Conservation (phyloP, 768 basidiomycete genomes). For the Psilocybe subaeruginosa region DNA sequence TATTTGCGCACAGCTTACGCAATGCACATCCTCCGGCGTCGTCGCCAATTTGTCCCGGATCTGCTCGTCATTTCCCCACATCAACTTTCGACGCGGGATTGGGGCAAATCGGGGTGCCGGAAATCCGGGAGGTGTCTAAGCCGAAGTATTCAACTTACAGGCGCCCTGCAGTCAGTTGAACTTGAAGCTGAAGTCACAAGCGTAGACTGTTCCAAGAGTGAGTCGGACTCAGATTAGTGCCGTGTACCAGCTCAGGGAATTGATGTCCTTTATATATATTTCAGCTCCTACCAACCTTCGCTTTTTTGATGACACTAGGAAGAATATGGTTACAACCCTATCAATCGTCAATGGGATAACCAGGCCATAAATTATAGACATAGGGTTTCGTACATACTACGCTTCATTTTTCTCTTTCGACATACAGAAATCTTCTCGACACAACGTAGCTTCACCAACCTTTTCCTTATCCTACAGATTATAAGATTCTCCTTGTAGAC, state of each 20-base stretch:
- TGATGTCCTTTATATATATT: too few species aligned
- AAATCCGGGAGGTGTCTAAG: not conserved
- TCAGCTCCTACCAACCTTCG: too few species aligned
- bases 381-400: too few species aligned
- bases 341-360: not conserved
- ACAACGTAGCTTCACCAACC: too few species aligned
- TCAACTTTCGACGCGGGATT: not conserved
- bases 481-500: not conserved
- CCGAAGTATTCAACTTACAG: not conserved
- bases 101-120: not conserved
- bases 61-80: not conserved
- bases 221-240: not conserved
- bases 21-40: not conserved
- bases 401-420: too few species aligned
- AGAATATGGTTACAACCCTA: too few species aligned
- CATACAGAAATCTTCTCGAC: too few species aligned
- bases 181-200: not conserved
- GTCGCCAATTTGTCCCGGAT: not conserved
- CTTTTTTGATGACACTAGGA: too few species aligned
- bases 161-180: not conserved
- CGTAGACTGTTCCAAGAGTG: not conserved
- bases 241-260: too few species aligned
- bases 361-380: not conserved
- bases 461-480: too few species aligned
- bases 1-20: not conserved